phyloP scores from a whole-genome alignment of 2,329 filamentous ascomycete species.

The Fusarium globosum region DNA sequence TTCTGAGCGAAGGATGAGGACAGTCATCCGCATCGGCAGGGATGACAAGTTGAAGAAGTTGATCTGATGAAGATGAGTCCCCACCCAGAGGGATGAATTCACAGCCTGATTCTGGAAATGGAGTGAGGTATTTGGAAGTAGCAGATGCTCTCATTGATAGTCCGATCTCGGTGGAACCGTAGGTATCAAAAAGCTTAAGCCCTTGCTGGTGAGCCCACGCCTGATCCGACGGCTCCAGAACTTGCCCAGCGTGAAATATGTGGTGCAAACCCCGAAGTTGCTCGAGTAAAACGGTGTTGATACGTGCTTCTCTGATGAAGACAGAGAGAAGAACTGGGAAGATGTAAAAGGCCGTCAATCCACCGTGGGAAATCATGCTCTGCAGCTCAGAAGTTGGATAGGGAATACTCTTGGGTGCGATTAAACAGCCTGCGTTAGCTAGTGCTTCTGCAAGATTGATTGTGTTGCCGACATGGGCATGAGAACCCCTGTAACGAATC shows the following conservation, averaged over 20 bases:
- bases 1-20: not conserved
- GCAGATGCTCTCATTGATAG: not conserved
- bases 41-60: not conserved
- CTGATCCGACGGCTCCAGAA: not conserved
- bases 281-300: fast-evolving
- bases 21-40: constrained; percentile 7
- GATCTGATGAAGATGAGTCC: not conserved
- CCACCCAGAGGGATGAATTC: not conserved
- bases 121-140: not conserved
- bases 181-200: not conserved
- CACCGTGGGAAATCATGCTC: constrained; percentile 5
- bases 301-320: not conserved
- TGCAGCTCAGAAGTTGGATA: not conserved
- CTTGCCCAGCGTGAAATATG: constrained; percentile 5
- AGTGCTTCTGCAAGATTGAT: not conserved
- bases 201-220: not conserved
- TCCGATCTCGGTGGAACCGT: constrained; percentile 11
- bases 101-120: not conserved
- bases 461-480: constrained; percentile 12
- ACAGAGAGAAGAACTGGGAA: not conserved
- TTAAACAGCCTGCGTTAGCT: not conserved
- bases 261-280: not conserved
- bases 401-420: not conserved
- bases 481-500: not conserved
- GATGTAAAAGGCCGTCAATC: not conserved